Percentiles rank a stretch among this genome's conserved stretches.
phyloP scores from a whole-genome alignment of 768 basidiomycete species.

The Suillus fuscotomentosus region DNA sequence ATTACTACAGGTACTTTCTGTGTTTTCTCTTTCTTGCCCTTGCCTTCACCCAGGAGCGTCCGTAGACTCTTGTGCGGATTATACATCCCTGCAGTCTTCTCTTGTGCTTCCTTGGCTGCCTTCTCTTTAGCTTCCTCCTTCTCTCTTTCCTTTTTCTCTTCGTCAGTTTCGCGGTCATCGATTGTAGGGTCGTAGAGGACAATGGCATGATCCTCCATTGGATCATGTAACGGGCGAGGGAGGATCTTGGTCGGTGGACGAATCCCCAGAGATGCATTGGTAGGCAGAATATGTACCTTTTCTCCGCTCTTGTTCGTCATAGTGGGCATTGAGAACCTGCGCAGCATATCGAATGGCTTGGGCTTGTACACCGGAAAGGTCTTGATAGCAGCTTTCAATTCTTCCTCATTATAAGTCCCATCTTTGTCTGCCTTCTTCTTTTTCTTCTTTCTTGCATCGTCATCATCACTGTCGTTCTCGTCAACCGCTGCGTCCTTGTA shows the following conservation, averaged over 20 bases:
- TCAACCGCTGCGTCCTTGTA: slow-evolving; percentile 73
- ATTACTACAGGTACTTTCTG: slow-evolving; percentile 96
- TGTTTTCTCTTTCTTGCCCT: slow-evolving; percentile 59
- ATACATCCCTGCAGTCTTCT: slow-evolving; percentile 71
- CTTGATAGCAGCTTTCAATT: slow-evolving; percentile 58
- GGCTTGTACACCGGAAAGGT: slow-evolving; percentile 80
- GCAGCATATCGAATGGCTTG: slow-evolving; percentile 68
- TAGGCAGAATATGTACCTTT: slow-evolving; percentile 49
- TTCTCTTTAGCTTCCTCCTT: slow-evolving; percentile 70
- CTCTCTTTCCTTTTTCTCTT: slow-evolving; percentile 72
- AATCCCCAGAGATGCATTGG: slow-evolving; percentile 80
- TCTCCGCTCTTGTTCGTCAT: slow-evolving; percentile 75
- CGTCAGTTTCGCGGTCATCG: slow-evolving; percentile 88
- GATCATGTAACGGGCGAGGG: slow-evolving; percentile 93
- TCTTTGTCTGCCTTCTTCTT: slow-evolving; percentile 64
- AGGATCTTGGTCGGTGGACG: slow-evolving; percentile 76
- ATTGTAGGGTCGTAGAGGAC: slow-evolving; percentile 97
- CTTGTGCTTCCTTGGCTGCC: slow-evolving; percentile 60
- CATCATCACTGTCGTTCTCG: slow-evolving; percentile 57
- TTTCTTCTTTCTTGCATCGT: slow-evolving; percentile 50
- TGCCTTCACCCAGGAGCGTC: slow-evolving; percentile 69
- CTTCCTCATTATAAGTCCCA: slow-evolving; percentile 61
- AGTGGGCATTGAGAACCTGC: slow-evolving; percentile 80
- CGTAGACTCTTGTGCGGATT: slow-evolving; percentile 94
- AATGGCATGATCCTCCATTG: slow-evolving; percentile 97